phyloP scores from a whole-genome alignment of 805 yeast genomes.

The Candida chilensis region DNA sequence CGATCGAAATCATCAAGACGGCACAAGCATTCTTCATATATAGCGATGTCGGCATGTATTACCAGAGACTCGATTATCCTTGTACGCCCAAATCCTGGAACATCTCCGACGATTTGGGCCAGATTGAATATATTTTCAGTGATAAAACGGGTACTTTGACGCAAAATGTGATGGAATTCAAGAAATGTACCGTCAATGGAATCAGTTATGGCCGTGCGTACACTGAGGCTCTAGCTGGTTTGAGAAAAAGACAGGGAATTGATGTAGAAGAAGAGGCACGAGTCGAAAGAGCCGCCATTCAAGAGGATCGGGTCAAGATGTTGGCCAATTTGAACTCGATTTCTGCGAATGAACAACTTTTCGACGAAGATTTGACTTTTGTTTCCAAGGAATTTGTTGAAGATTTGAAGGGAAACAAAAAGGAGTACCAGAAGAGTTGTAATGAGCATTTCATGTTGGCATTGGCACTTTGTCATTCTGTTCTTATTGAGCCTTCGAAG shows the following conservation, averaged over 20 bases:
- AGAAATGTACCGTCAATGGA: constrained; percentile 65
- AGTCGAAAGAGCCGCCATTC: constrained; percentile 29
- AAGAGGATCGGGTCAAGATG: constrained; percentile 38
- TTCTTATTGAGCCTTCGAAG: constrained; percentile 59
- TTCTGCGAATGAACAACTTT: constrained; percentile 16
- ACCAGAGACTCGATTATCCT: constrained; percentile 60
- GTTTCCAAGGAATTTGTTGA: constrained; percentile 55
- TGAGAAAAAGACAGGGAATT: constrained; percentile 55
- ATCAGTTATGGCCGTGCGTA: constrained; percentile 65
- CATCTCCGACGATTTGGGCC: constrained; percentile 78
- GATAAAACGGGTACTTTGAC: constrained; percentile 83
- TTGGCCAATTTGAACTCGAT: constrained; percentile 23
- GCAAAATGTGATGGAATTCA: constrained; percentile 77
- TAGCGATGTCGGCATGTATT: constrained; percentile 63
- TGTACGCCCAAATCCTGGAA: constrained; percentile 80
- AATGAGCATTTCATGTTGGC: constrained; percentile 72
- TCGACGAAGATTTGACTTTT: constrained; percentile 60
- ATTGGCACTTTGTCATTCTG: constrained; percentile 73
- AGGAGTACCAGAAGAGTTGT: constrained; percentile 43
- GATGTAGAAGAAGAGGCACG: constrained; percentile 43
- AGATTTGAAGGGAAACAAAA: constrained; percentile 47
- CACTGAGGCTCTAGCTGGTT: constrained; percentile 71
- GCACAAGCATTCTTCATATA: constrained; percentile 69
- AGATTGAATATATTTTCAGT: constrained; percentile 72
- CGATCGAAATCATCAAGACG: constrained; percentile 74